phyloP scores from a whole-genome alignment of 257 asterid genomes.

The Galeopsis tetrahit region DNA sequence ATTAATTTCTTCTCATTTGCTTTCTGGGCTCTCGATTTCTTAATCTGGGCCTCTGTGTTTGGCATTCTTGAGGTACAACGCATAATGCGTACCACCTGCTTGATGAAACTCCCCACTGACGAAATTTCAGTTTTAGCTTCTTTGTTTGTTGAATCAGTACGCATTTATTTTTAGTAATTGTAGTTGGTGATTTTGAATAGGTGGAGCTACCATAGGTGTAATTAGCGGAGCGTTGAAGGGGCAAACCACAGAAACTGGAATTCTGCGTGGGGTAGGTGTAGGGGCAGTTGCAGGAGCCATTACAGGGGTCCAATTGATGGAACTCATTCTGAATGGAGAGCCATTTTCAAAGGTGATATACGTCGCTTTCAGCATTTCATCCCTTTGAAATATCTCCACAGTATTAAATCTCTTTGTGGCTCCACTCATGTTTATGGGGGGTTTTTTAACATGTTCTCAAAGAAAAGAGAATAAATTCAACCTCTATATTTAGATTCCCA shows the following conservation, averaged over 20 bases:
- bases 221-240: constrained; percentile 88
- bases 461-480: not conserved
- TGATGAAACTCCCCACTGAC: constrained; percentile 29
- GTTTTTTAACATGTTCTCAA: not conserved
- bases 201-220: constrained; percentile 82
- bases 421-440: constrained; percentile 2
- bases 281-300: constrained; percentile 89
- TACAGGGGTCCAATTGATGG: constrained; percentile 85
- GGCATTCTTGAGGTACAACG: not conserved
- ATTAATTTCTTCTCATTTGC: no score
- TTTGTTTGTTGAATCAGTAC: not conserved
- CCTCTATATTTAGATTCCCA: not conserved
- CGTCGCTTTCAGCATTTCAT: constrained; percentile 35
- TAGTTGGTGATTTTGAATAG: constrained; percentile 36
- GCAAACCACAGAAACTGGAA: constrained; percentile 91
- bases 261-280: constrained; percentile 82
- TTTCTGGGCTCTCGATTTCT: not conserved
- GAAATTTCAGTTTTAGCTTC: not conserved
- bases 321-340: constrained; percentile 73
- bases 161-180: not conserved
- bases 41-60: not conserved
- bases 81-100: constrained; percentile 29
- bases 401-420: constrained; percentile 18
- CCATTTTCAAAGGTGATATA: constrained; percentile 80
- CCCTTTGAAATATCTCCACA: constrained; percentile 22